Conservation (phyloP, 2,329 filamentous ascomycete genomes). For the Claviceps citrina region DNA sequence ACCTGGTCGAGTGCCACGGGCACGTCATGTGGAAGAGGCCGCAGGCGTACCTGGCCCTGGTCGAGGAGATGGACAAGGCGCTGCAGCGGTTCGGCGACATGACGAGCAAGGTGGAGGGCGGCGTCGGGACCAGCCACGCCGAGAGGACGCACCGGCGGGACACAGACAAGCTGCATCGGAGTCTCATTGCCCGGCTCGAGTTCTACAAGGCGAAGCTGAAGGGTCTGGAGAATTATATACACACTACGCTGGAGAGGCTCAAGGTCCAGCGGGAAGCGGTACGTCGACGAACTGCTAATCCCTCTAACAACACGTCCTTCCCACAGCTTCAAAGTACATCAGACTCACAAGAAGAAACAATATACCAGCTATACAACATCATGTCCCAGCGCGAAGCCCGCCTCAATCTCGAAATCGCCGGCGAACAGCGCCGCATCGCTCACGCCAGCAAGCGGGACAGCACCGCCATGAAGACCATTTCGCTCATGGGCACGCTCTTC, state of each 20-base stretch:
- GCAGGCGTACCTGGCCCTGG: conserved; percentile 42
- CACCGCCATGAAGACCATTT: conserved; percentile 50
- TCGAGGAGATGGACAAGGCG: conserved; percentile 31
- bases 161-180: conserved; percentile 32
- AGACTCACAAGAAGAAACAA: no score
- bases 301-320: no score
- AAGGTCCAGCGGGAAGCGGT: conserved; percentile 47
- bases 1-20: conserved; percentile 47
- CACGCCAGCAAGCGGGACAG: conserved; percentile 46
- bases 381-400: conserved; percentile 50
- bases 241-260: conserved; percentile 44
- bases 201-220: conserved; percentile 47
- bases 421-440: conserved; percentile 42
- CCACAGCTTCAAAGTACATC: no score
- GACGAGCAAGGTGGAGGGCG: conserved; percentile 10
- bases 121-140: conserved; percentile 7
- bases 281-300: no score
- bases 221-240: conserved; percentile 47
- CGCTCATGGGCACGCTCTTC: conserved; percentile 47
- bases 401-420: conserved; percentile 47
- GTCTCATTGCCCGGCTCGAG: conserved; percentile 37
- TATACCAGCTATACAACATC: conserved; percentile 48
- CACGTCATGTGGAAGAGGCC: conserved; percentile 49
- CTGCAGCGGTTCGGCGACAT: conserved; percentile 28
- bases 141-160: conserved; percentile 17